phyloP scores from a whole-genome alignment of 441 rosid species.

The Lepidium campestre region DNA sequence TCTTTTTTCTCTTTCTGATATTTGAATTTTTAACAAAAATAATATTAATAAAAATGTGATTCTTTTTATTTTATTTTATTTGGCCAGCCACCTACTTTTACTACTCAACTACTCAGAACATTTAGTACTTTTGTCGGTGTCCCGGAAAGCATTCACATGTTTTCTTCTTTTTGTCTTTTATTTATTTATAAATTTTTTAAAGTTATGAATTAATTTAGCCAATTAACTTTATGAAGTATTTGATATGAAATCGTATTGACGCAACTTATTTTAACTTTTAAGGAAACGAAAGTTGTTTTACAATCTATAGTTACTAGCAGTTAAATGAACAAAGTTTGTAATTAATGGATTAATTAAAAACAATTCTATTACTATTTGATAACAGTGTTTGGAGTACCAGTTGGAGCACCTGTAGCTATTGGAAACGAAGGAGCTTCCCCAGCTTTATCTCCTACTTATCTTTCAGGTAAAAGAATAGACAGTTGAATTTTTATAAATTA shows the following conservation, averaged over 20 bases:
- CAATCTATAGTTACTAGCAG: neutral
- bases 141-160: neutral
- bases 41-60: neutral
- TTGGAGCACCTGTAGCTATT: slow-evolving; percentile 21
- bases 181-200: neutral
- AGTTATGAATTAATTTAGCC: neutral
- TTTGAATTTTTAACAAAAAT: neutral
- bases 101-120: neutral
- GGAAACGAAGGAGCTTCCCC: slow-evolving; percentile 17
- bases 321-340: neutral
- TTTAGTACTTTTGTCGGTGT: neutral
- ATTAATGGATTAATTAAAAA: neutral
- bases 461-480: slow-evolving; percentile 24
- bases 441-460: neutral
- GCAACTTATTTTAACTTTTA: neutral
- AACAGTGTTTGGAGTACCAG: slow-evolving; percentile 23
- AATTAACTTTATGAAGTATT: neutral
- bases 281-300: neutral
- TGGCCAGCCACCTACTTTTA: neutral
- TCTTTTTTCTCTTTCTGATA: neutral
- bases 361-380: neutral
- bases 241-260: neutral
- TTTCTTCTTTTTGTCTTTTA: neutral
- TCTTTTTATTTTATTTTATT: neutral
- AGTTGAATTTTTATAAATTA: too few relatives aligned